phyloP scores from a whole-genome alignment of 2,329 filamentous ascomycete genomes.

The Parastagonospora avenae region DNA sequence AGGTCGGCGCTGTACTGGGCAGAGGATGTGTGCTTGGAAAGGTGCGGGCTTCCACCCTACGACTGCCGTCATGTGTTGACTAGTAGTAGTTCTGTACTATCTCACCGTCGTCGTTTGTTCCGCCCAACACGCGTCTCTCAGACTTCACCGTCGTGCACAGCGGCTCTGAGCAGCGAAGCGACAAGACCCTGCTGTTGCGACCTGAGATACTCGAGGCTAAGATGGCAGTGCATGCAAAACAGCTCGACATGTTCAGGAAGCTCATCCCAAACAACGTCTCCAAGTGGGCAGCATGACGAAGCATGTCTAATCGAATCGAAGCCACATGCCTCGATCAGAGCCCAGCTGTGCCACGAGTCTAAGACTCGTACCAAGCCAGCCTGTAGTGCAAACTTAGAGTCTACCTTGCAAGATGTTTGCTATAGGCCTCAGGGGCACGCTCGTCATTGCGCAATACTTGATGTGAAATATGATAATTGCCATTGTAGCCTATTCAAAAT shows the following conservation, averaged over 20 bases:
- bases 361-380: too few relatives aligned
- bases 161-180: slow-evolving; percentile 44
- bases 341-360: background rate
- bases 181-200: slow-evolving; percentile 45
- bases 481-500: too few relatives aligned
- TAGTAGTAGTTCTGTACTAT: slow-evolving; percentile 51
- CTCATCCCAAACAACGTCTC: slow-evolving; percentile 44
- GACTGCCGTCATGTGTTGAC: slow-evolving; percentile 4
- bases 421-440: too few relatives aligned
- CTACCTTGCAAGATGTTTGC: too few relatives aligned
- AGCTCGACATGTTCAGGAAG: slow-evolving; percentile 43
- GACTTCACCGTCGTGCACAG: slow-evolving; percentile 55
- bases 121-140: slow-evolving; percentile 45
- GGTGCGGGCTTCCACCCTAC: slow-evolving; percentile 27
- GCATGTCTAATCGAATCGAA: background rate
- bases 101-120: slow-evolving; percentile 42
- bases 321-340: background rate
- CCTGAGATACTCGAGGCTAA: slow-evolving; percentile 36
- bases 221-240: slow-evolving; percentile 39
- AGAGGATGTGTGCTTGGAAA: slow-evolving; percentile 47
- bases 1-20: slow-evolving; percentile 41
- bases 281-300: slow-evolving; percentile 32
- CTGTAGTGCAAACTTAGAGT: too few relatives aligned
- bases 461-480: too few relatives aligned
- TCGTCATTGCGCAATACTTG: too few relatives aligned